These are phyloP conservation scores for Phytophthora aleatoria DNA, from an alignment of 352 stramenopile genomes.

Conservation along the genomic window DNA sequence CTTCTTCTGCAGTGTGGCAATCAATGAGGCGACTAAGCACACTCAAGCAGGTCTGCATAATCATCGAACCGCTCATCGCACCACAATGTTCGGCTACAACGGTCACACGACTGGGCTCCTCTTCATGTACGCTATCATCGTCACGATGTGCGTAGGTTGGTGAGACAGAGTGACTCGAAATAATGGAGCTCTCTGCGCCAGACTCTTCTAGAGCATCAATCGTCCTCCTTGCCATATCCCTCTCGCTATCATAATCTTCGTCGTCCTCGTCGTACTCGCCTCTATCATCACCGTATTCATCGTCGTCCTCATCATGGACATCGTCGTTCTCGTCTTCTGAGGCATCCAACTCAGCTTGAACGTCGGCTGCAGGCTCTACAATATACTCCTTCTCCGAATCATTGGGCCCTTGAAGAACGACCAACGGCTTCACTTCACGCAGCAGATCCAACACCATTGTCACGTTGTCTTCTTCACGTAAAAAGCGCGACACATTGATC, in stretches of 20 bases:
- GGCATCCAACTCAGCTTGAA: slow-evolving; percentile 60
- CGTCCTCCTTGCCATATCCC: slow-evolving; percentile 53
- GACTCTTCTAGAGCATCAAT: slow-evolving; percentile 79
- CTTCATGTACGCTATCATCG: slow-evolving; percentile 40
- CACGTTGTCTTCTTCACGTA: slow-evolving; percentile 75
- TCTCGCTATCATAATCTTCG: slow-evolving; percentile 43
- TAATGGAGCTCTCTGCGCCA: slow-evolving; percentile 47
- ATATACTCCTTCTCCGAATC: slow-evolving; percentile 78
- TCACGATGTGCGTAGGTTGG: slow-evolving; percentile 37
- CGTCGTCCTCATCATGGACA: slow-evolving; percentile 39
- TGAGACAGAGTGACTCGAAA: slow-evolving; percentile 43
- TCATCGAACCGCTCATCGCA: slow-evolving; percentile 85
- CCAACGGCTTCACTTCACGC: slow-evolving; percentile 77
- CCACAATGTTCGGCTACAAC: slow-evolving; percentile 81
- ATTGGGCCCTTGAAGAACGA: slow-evolving; percentile 64
- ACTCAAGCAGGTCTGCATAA: slow-evolving; percentile 87
- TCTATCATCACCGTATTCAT: slow-evolving; percentile 48
- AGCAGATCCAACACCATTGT: slow-evolving; percentile 80
- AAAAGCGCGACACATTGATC: slow-evolving; percentile 79
- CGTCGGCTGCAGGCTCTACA: slow-evolving; percentile 55
- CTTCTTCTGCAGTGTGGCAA: slow-evolving; percentile 82
- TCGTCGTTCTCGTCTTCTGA: slow-evolving; percentile 58
- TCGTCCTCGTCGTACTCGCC: slow-evolving; percentile 45
- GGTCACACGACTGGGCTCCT: slow-evolving; percentile 61
- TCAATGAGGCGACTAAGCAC: slow-evolving; percentile 84